Evolutionary conservation across 2,329 filamentous ascomycete species (phyloP), one percentile per base, ranked within the genome.

Genomic region (Mollisia scopiformis): DNA sequence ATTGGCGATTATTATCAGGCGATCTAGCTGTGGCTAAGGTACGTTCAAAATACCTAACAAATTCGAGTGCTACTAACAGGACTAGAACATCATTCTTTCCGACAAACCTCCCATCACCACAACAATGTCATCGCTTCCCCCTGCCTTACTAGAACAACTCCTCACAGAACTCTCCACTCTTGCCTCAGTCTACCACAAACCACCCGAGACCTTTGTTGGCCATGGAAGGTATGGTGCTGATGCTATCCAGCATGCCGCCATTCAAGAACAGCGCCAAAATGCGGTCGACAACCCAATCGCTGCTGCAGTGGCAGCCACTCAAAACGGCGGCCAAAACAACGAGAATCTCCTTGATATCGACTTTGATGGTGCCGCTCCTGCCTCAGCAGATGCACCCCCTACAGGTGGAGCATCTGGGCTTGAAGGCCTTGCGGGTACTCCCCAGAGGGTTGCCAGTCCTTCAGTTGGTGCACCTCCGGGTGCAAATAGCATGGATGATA

Each of bases 151-250:
- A 46, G 94, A 99, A 63, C 89, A 93, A 75, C 87, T 99, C n/a
- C 86, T 99, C 8, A 83, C 84, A 10, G 94, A 99, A 76, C 86
- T 99, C 31, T 98, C 94, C 13, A 97, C 95, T 10, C 85, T 99
- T 30, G 93, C 95, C 7, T 98, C 94, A 1, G 95, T 99, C 23
- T 99, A 99, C 78, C 95, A 99, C 85, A 98, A 97, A 79, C 93
- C 93, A 8, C 93, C 95, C 47, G 92, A 96, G 83, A 93, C 94
- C n/a, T 99, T 99, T 76, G 89, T 99, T 60, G 95, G 95, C 68
- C 93, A 96, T 77, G 95, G 95, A 43, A 88, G 94, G 47, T 97
- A 92, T 69, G 95, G 94, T 37, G 93, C 95, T 52, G 93, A 97
- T 75, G 93, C 92, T 62, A 92, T 99, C 72, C 95, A 98, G 77